Conservation (phyloP, 2,329 filamentous ascomycete genomes). For the Neonectria sp. region DNA sequence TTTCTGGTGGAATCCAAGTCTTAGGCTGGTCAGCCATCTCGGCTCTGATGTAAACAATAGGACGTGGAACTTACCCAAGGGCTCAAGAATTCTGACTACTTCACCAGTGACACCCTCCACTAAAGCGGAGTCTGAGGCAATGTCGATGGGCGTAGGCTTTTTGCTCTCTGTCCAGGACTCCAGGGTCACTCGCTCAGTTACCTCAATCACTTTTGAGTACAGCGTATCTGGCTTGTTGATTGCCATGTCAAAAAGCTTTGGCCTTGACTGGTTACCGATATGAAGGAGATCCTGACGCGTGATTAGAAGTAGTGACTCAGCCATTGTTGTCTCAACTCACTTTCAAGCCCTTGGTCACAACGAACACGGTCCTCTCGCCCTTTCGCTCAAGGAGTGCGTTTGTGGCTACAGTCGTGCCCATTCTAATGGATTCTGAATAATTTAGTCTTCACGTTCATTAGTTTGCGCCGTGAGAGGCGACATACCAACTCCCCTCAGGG, state of each 20-base stretch:
- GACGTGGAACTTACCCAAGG: conserved; percentile 64
- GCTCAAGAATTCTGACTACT: conserved; percentile 74
- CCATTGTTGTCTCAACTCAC: not conserved
- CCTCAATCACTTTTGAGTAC: conserved; percentile 85
- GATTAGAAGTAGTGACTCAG: not conserved
- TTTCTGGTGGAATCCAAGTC: conserved; percentile 21
- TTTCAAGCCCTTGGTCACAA: conserved; percentile 87
- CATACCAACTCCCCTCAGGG: conserved; percentile 26
- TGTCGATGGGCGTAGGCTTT: conserved; percentile 64
- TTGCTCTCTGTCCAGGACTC: conserved; percentile 86
- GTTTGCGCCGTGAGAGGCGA: not conserved
- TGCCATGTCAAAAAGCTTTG: conserved; percentile 90
- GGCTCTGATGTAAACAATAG: not conserved
- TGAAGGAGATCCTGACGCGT: conserved; percentile 77
- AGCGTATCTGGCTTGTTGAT: conserved; percentile 89
- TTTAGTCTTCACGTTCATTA: conserved; percentile 70
- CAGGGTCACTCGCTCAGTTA: conserved; percentile 89
- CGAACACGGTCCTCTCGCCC: conserved; percentile 87
- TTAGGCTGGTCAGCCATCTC: not conserved
- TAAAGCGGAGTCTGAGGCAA: conserved; percentile 52
- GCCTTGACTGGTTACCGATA: conserved; percentile 91
- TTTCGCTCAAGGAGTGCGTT: conserved; percentile 92
- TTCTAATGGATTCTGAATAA: conserved; percentile 88
- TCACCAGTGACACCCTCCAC: conserved; percentile 78
- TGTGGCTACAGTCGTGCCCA: conserved; percentile 95